Percentiles rank a stretch among this genome's conserved stretches.
Conservation (phyloP, 805 yeast species). For the Ogataea populi-albae region DNA sequence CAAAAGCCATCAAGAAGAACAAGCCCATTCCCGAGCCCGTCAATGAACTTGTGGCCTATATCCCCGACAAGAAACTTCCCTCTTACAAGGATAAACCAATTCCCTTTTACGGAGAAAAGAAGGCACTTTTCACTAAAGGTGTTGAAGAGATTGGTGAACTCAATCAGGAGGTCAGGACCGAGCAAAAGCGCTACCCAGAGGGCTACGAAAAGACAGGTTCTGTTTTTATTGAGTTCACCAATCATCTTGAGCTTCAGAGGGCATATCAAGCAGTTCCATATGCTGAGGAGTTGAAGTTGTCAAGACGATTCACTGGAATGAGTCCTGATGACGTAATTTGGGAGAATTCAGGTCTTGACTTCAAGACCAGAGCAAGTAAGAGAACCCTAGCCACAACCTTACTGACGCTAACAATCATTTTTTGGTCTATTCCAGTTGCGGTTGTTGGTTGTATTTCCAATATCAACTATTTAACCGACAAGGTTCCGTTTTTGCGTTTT, state of each 20-base stretch:
- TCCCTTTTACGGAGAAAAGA: constrained; percentile 75
- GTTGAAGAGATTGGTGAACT: constrained; percentile 64
- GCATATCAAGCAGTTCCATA: constrained; percentile 81
- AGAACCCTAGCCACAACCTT: constrained; percentile 58
- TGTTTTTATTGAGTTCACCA: constrained; percentile 75
- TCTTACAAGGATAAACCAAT: constrained; percentile 69
- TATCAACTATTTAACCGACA: constrained; percentile 66
- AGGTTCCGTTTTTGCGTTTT: constrained; percentile 72
- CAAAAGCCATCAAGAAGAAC: constrained; percentile 56
- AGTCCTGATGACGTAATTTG: constrained; percentile 84
- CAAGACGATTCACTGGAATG: constrained; percentile 55
- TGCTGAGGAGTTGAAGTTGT: constrained; percentile 42
- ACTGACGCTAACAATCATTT: constrained; percentile 65
- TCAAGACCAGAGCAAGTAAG: constrained; percentile 56
- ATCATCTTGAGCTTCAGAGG: constrained; percentile 83
- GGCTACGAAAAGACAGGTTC: constrained; percentile 56
- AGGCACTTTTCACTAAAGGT: constrained; percentile 75
- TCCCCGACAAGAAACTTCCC: constrained; percentile 75
- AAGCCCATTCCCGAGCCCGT: constrained; percentile 54
- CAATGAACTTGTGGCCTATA: constrained; percentile 58
- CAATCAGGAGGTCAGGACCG: constrained; percentile 58
- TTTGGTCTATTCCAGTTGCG: constrained; percentile 98
- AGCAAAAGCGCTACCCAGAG: constrained; percentile 51
- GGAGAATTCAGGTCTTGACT: constrained; percentile 65
- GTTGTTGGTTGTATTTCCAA: constrained; percentile 93